Base-by-base conservation (phyloP, 441 rosid genomes). In the Viola pubescens region DNA sequence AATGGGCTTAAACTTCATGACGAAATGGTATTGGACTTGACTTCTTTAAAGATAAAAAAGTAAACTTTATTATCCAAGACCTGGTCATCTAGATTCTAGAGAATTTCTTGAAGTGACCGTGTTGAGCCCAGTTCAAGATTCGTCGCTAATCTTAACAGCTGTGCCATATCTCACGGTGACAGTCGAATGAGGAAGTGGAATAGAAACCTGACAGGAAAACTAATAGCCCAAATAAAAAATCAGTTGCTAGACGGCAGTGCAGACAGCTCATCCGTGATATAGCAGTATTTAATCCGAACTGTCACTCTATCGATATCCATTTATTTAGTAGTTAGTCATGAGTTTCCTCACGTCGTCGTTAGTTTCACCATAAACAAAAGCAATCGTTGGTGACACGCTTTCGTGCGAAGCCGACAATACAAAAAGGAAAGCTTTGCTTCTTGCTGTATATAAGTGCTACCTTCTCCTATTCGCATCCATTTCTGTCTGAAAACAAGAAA, bases 391-490 rank as follows among this genome's bases (percentile, higher is more conserved):
- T 9, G 41, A 45, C 70, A 40, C 70, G 70, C 47, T 66, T 54
- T 26, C 63, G 45, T 44, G 26, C 10, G 19, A 26, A 37, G 54
- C 58, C 0, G 66, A 62, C 9, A 79, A 70, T 67, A 11, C 14
- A 9, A 14, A 2, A 9, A 9, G 9, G 12, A 13, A 26, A 26
- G 34, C 34, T 26, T 26, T 26, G 34, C 2, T 26, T 26, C 34
- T 26, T 26, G 34, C 34, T 26, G 34, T 26, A 26, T 26, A 26
- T 26, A 26, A 26, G 34, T 26, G 34, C 34, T 26, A 26, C 34
- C 34, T 26, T 26, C 34, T 26, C 34, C 34, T 26, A 26, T 26
- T 26, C 34, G 34, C 34, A 26, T 26, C 34, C 3, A 26, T 26
- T 26, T 26, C 34, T 26, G 34, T 26, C 34, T 26, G 34, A 26